Conservation (phyloP, 805 yeast genomes). For the Ogataea naganishii region DNA sequence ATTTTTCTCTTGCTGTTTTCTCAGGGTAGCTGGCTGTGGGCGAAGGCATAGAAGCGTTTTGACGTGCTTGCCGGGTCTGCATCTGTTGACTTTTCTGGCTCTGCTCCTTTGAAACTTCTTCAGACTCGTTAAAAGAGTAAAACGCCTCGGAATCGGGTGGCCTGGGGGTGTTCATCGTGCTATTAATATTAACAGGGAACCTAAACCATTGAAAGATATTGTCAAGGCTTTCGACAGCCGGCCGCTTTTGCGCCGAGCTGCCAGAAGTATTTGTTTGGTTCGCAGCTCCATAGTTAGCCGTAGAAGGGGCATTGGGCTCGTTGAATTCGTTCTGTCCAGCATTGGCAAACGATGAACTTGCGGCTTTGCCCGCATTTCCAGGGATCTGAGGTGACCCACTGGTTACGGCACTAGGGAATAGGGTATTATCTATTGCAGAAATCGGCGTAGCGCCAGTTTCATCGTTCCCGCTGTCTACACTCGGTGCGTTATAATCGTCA, state of each 20-base stretch:
- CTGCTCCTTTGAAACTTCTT: no score
- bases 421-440: conserved; percentile 1
- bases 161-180: conserved; percentile 1
- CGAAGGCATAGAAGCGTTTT: background rate
- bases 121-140: no score
- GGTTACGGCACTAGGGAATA: conserved; percentile 3
- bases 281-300: no score
- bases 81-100: no score
- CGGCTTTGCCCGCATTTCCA: no score
- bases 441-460: conserved; percentile 1
- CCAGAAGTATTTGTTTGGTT: background rate
- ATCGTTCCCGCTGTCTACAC: no score
- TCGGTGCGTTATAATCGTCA: no score
- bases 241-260: background rate
- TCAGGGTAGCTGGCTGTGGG: background rate
- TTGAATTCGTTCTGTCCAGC: no score
- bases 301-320: no score
- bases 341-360: no score
- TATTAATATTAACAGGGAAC: conserved; percentile 6
- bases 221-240: conserved; percentile 6
- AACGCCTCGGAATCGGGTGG: conserved; percentile 1
- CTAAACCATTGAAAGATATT: conserved; percentile 9
- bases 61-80: no score
- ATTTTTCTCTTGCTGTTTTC: background rate
- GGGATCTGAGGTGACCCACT: no score